Conservation (phyloP, 2,329 filamentous ascomycete genomes). For the Sporothrix brasiliensis region DNA sequence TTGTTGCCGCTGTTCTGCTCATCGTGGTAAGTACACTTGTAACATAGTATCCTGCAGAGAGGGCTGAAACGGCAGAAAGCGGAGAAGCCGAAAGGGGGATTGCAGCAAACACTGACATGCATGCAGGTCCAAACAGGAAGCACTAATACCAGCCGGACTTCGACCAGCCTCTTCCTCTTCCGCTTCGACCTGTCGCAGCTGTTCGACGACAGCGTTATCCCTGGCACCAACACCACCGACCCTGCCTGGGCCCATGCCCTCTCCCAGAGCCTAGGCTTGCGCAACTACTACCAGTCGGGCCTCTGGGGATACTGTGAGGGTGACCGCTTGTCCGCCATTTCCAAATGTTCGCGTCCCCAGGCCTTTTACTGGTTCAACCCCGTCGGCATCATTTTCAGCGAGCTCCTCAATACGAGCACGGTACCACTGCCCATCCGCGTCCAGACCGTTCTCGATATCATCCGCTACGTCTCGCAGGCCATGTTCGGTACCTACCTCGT, state of each 20-base stretch:
- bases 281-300: slow-evolving; percentile 93
- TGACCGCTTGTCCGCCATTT: slow-evolving; percentile 73
- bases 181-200: slow-evolving; percentile 81
- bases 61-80: too few relatives aligned
- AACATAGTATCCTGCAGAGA: too few relatives aligned
- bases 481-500: slow-evolving; percentile 90
- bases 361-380: slow-evolving; percentile 90
- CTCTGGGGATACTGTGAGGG: slow-evolving; percentile 93
- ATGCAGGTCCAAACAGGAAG: slow-evolving; percentile 62
- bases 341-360: slow-evolving; percentile 68
- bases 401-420: slow-evolving; percentile 79
- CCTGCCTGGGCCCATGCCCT: slow-evolving; percentile 81
- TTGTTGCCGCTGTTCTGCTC: slow-evolving; percentile 75
- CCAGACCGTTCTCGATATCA: slow-evolving; percentile 71
- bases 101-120: background rate
- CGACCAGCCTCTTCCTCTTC: slow-evolving; percentile 79
- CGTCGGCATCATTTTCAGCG: slow-evolving; percentile 74
- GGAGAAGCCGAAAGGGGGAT: too few relatives aligned
- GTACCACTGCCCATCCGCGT: slow-evolving; percentile 79
- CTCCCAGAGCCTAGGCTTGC: slow-evolving; percentile 79
- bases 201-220: slow-evolving; percentile 58
- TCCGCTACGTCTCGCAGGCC: slow-evolving; percentile 73
- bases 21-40: slow-evolving; percentile 61
- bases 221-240: slow-evolving; percentile 61
- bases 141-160: slow-evolving; percentile 61